Base-by-base conservation (phyloP, 2,329 filamentous ascomycete species). In the Fusarium sp. region DNA sequence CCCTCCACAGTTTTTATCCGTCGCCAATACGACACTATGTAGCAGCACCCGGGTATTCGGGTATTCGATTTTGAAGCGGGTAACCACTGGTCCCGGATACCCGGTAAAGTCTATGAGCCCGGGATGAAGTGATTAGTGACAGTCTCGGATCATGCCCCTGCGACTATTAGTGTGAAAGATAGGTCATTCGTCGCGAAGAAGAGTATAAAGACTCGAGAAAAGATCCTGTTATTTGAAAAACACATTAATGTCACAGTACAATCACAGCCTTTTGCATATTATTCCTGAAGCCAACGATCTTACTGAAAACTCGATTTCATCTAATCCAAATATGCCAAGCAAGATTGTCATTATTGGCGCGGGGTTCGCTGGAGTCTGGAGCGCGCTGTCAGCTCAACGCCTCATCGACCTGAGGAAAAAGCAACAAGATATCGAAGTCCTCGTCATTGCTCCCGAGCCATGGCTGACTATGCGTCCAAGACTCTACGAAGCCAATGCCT, bases 371-470 rank as follows among this genome's bases (percentile, higher is more conserved):
- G 67, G 63, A 5, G 27, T 70, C 7, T 70, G 63, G 68, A 65
- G 67, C 13, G 67, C 67, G 7, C 29, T 70, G 42, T 54, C 62
- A n/a, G 54, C 62, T 5, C 32, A 64, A 41, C 67, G 62, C 3
- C 57, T 70, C 12, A 44, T 70, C 51, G 64, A 40, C 12, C 22
- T 64, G 1, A 37, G 30, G 2, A 32, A 24, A 0, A 69, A 22
- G 12, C 8, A 48, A 6, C 7, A 60, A 4, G 30, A 58, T 0
- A 61, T 80, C 22, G 64, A 78, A 8, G 68, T 81, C 18, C 22
- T 74, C 6, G 73, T 81, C 52, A 72, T 81, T n/a, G 70, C 80
- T 2, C 80, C 80, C 0, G 63, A 79, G 22, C 75, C 75, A 5
- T 57, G 34, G 4, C 52, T 81, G 3, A 75, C 76, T 5, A 65